Evolutionary conservation across 2,329 filamentous ascomycete genomes (phyloP).

Genomic region (Verticillium dahliae): DNA sequence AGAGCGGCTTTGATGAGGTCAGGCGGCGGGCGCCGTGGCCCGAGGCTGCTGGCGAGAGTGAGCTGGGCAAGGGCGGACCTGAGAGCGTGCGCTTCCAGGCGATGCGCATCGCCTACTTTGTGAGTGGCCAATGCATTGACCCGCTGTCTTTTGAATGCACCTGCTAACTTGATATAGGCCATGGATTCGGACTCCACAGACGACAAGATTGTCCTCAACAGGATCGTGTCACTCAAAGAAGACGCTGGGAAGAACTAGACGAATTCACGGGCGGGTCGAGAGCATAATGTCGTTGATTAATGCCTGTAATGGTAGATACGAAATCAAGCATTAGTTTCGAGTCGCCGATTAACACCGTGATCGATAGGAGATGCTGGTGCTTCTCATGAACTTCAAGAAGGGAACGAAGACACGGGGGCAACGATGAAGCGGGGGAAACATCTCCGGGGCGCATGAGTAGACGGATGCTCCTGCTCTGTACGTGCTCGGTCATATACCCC

Average conservation of each 20-base stretch:
- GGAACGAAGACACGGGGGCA: no score
- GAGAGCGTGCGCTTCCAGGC: conserved; percentile 87
- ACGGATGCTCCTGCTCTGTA: no score
- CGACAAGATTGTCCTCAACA: conserved; percentile 80
- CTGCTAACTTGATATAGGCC: conserved; percentile 32
- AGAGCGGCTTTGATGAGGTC: conserved; percentile 77
- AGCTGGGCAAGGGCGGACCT: conserved; percentile 53
- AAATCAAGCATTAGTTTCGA: background rate
- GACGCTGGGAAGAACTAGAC: conserved; percentile 57
- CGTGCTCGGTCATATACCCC: no score
- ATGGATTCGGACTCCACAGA: conserved; percentile 73
- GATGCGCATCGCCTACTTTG: conserved; percentile 81
- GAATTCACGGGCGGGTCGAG: background rate
- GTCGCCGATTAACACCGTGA: no score
- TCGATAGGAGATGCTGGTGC: no score
- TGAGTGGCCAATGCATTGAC: conserved; percentile 24
- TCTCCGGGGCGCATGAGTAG: no score
- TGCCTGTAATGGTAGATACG: background rate
- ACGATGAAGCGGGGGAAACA: no score
- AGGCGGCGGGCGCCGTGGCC: conserved; percentile 72
- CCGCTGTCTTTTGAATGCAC: background rate
- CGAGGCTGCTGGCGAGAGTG: conserved; percentile 64
- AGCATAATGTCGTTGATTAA: background rate
- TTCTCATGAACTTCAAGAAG: no score
- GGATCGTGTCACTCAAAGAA: conserved; percentile 88